These are phyloP conservation scores for Leccinum longicurvipes DNA, from an alignment of 768 basidiomycete species.

Conservation along the genomic window DNA sequence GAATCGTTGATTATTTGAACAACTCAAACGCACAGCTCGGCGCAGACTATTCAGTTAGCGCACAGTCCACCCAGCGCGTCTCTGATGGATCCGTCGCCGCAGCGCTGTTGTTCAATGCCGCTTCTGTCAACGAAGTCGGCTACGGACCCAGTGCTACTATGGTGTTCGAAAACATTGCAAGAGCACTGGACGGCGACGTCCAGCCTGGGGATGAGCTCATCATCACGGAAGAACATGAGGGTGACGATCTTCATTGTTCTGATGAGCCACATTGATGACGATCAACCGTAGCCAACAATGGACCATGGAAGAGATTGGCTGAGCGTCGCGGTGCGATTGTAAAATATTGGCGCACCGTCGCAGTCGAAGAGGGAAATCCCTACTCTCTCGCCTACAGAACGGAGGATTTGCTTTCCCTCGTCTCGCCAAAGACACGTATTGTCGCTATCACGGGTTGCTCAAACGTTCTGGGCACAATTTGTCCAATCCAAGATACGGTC, in stretches of 20 bases:
- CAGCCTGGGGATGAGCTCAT: conserved; percentile 68
- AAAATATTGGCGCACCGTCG: conserved; percentile 56
- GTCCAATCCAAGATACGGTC: conserved; percentile 57
- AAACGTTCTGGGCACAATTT: conserved; percentile 67
- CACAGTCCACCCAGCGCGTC: conserved; percentile 49
- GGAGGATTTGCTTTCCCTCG: conserved; percentile 57
- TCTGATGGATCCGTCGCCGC: conserved; percentile 49
- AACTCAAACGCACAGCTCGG: conserved; percentile 75
- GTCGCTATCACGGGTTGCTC: conserved; percentile 74
- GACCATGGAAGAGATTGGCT: conserved; percentile 76
- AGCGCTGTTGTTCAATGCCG: conserved; percentile 61
- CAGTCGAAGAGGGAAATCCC: conserved; percentile 53
- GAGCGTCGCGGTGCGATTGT: conserved; percentile 49
- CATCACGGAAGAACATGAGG: conserved; percentile 78
- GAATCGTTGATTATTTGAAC: too few species aligned
- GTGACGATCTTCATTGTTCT: conserved; percentile 33
- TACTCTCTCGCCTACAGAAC: conserved; percentile 58
- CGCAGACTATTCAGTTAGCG: conserved; percentile 63
- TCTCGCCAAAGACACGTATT: conserved; percentile 64
- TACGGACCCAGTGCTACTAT: conserved; percentile 67
- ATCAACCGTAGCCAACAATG: conserved; percentile 55
- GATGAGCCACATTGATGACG: background rate
- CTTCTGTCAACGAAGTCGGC: conserved; percentile 58
- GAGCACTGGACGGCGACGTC: conserved; percentile 55
- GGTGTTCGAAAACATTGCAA: conserved; percentile 65